Percentiles rank a stretch among this genome's conserved stretches.
Evolutionary conservation across 2,329 filamentous ascomycete species (phyloP).

Genomic region (Aspergillus caelatus): DNA sequence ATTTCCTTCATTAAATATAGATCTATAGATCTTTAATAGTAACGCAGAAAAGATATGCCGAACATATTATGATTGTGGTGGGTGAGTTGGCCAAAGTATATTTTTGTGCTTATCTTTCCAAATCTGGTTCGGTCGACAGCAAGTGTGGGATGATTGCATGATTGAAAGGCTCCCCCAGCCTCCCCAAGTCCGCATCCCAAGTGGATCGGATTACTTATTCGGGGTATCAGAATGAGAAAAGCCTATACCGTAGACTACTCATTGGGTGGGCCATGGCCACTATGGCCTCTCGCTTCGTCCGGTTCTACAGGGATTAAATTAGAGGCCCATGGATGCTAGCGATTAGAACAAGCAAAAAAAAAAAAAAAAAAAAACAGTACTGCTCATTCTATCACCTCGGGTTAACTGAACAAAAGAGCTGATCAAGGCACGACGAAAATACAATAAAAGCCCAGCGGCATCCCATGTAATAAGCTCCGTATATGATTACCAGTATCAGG

Average conservation of each 20-base stretch:
- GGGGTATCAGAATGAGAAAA: background rate
- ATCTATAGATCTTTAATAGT: background rate
- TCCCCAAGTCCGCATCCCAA: background rate
- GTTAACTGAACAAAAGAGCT: background rate
- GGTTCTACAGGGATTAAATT: background rate
- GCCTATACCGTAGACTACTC: background rate
- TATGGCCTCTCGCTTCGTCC: background rate
- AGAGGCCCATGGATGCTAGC: background rate
- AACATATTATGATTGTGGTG: background rate
- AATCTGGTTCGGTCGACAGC: background rate
- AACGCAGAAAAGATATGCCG: background rate
- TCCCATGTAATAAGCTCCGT: background rate
- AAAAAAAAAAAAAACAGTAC: background rate
- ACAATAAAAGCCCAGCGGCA: background rate
- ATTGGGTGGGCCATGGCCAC: background rate
- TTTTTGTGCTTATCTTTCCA: background rate
- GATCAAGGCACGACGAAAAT: background rate
- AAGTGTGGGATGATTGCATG: background rate
- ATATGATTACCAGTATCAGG: background rate
- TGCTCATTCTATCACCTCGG: background rate
- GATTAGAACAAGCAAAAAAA: background rate
- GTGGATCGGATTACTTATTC: slow-evolving; percentile 3
- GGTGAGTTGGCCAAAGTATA: background rate
- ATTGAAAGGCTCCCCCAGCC: background rate
- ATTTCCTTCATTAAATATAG: background rate